These are phyloP conservation scores for Fusarium piperis DNA, from an alignment of 2,329 filamentous ascomycete genomes.

Conservation along the genomic window DNA sequence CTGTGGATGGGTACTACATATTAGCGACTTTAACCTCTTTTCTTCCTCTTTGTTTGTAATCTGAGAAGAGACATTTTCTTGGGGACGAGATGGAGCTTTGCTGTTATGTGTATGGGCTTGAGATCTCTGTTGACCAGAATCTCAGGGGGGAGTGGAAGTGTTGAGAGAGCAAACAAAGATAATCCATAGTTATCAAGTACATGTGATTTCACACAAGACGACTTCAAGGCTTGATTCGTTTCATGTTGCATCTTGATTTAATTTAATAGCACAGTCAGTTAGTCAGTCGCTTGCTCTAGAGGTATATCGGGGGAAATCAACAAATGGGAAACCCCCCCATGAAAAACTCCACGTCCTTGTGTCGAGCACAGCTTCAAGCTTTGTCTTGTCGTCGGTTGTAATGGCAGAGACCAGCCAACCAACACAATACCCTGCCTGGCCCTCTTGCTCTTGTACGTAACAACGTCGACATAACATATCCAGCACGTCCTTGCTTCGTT, in stretches of 20 bases:
- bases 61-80: constrained; percentile 13
- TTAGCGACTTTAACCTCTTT: constrained; percentile 36
- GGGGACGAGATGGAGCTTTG: constrained; percentile 6
- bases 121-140: constrained; percentile 18
- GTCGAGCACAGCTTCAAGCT: constrained; percentile 7
- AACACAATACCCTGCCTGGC: background rate
- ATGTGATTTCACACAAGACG: background rate
- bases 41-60: constrained; percentile 30
- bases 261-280: background rate
- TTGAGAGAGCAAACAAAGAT: background rate
- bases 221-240: background rate
- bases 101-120: background rate
- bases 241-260: background rate
- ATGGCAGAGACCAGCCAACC: constrained; percentile 2
- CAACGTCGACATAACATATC: constrained; percentile 27
- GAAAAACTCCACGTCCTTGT: constrained; percentile 32
- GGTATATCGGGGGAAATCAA: constrained; percentile 37
- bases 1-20: constrained; percentile 30
- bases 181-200: background rate
- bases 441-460: constrained; percentile 6
- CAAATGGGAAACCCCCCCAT: constrained; percentile 24
- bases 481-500: constrained; percentile 32
- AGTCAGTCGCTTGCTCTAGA: constrained; percentile 41
- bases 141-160: background rate
- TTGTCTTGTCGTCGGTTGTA: constrained; percentile 8